Conservation (phyloP, 371 early-diverging fungal genomes). For the Mucor plumbeus region DNA sequence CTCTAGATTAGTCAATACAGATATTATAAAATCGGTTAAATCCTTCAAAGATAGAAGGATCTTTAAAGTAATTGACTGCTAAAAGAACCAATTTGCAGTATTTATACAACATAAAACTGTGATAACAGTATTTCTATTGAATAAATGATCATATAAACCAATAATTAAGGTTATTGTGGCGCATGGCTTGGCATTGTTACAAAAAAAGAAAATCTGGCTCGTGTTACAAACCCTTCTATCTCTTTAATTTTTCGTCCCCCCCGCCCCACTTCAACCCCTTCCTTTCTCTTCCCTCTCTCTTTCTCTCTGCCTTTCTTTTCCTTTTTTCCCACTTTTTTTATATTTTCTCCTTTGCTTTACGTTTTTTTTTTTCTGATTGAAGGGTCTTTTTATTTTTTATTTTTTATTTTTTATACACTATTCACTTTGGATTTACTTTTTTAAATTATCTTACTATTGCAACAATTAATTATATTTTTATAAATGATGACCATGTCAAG, state of each 20-base stretch:
- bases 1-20: not conserved
- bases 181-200: constrained; percentile 40
- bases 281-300: constrained; percentile 6
- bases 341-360: constrained; percentile 6
- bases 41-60: not conserved
- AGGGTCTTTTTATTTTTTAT: not conserved
- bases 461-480: not conserved
- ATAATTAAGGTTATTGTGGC: constrained; percentile 27
- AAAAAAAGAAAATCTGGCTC: constrained; percentile 31
- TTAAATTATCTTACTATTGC: not conserved
- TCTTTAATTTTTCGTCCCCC: constrained; percentile 5
- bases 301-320: constrained; percentile 1
- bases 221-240: constrained; percentile 17
- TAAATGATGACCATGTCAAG: constrained; percentile 9
- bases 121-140: not conserved
- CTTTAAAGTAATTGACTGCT: not conserved
- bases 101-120: not conserved
- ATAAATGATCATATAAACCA: not conserved
- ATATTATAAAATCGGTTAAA: not conserved
- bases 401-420: not conserved
- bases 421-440: not conserved
- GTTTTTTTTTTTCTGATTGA: not conserved
- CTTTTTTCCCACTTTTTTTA: constrained; percentile 12
- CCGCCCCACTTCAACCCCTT: constrained; percentile 2
- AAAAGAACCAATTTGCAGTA: not conserved